Evolutionary conservation across 2,329 filamentous ascomycete genomes (phyloP), one percentile per base, ranked within the genome.

Genomic region (Capronia coronata): DNA sequence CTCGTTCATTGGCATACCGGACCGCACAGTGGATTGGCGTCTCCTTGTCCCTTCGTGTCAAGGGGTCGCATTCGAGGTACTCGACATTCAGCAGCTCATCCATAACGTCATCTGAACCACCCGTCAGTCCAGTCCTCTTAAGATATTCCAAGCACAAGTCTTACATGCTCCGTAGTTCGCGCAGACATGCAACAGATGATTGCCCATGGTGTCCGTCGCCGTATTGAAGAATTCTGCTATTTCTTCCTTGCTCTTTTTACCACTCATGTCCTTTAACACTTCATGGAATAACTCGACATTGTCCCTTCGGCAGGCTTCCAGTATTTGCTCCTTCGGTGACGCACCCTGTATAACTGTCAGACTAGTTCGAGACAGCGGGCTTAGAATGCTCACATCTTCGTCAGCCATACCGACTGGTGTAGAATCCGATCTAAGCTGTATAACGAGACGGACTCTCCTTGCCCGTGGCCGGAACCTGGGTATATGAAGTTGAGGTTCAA

Each of bases 251-350:
- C 72, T 65, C 46, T 83, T 65, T 46, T 83, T 80, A 51, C 72
- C 70, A 58, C 78, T 78, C 63, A 79, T 72, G 58, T 72, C 71
- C 35, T 77, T 70, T 59, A 96, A 76, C 49, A 90, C 78, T 62
- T 93, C 84, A 61, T 79, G 71, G 49, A 97, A 80, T 53, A 97
- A 81, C 46, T 91, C 84, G 59, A 83, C 83, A 71, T 97, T 96
- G 77, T 97, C 91, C 64, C 89, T 81, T 54, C 91, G 87, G 72
- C 87, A 94, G 62, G 93, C 87, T 74, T 94, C 91, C 70, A 97
- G 81, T 61, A 97, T 79, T 63, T 87, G 79, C 73, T 97, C 91
- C 67, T 83, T 78, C 40, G 83, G 80, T 52, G 87, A 87, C 61
- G 91, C 91, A 66, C 91, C 93, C 85, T 94, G 62, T 37, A 34